These are phyloP conservation scores for Coffea eugenioides DNA, from an alignment of 257 asterid species.

Conservation along the genomic window DNA sequence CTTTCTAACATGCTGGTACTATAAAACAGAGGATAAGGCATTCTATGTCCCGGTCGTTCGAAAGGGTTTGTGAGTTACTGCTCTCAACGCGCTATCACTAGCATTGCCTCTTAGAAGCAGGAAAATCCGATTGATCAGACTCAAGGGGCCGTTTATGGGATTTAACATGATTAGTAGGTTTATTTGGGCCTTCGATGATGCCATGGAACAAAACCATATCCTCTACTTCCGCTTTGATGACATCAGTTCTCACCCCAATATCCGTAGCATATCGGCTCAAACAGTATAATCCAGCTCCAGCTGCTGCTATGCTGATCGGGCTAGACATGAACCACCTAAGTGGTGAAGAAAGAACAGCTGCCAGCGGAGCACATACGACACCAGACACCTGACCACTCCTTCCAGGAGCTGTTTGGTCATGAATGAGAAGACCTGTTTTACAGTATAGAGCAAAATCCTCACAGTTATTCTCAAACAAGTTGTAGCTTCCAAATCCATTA, in stretches of 20 bases:
- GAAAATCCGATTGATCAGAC: conserved; percentile 19
- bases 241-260: conserved; percentile 43
- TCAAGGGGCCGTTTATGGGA: background rate
- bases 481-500: conserved; percentile 31
- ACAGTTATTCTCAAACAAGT: conserved; percentile 33
- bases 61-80: background rate
- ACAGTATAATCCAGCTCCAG: conserved; percentile 31
- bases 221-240: conserved; percentile 36
- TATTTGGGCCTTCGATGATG: background rate
- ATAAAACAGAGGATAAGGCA: background rate
- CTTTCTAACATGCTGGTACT: background rate
- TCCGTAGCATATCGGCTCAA: conserved; percentile 36
- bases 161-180: background rate
- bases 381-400: conserved; percentile 39
- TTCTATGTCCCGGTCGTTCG: background rate
- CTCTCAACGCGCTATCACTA: background rate
- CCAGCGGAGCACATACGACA: conserved; percentile 32
- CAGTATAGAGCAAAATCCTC: conserved; percentile 50
- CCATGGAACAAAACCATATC: conserved; percentile 22
- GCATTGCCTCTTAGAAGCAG: conserved; percentile 14
- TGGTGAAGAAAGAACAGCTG: conserved; percentile 30
- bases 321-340: conserved; percentile 28
- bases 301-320: conserved; percentile 22
- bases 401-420: conserved; percentile 25
- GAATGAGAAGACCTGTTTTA: conserved; percentile 38